Conservation (phyloP, 2,329 filamentous ascomycete species). For the Pseudogymnoascus pannorum region DNA sequence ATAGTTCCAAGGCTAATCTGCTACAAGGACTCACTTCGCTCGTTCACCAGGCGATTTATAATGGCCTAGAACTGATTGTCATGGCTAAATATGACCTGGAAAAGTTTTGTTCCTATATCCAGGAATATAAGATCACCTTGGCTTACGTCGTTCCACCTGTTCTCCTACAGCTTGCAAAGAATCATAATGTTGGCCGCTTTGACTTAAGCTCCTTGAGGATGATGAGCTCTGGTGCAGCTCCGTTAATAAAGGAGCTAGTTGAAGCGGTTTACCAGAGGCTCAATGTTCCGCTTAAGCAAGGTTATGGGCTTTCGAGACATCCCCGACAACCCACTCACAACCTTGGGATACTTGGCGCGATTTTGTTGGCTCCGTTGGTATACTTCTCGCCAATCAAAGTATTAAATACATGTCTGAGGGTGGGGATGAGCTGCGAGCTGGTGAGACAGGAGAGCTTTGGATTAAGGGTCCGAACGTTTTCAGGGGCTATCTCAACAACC, state of each 20-base stretch:
- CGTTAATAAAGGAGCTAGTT: constrained; percentile 69
- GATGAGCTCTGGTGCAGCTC: constrained; percentile 78
- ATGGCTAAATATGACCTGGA: constrained; percentile 73
- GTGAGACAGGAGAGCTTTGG: constrained; percentile 14
- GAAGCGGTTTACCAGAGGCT: constrained; percentile 64
- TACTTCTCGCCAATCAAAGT: not conserved
- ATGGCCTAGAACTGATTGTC: constrained; percentile 59
- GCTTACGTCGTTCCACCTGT: constrained; percentile 76
- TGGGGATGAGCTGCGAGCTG: not conserved
- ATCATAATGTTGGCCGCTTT: constrained; percentile 67
- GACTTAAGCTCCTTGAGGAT: constrained; percentile 70
- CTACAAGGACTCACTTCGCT: constrained; percentile 55
- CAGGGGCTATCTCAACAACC: constrained; percentile 32
- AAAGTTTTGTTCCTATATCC: constrained; percentile 65
- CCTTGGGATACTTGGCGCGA: constrained; percentile 52
- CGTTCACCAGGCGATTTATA: constrained; percentile 57
- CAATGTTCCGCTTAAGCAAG: constrained; percentile 74
- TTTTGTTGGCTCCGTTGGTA: not conserved
- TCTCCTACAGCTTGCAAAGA: constrained; percentile 68
- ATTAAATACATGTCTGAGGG: not conserved
- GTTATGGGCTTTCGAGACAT: constrained; percentile 83
- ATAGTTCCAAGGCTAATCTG: constrained; percentile 13
- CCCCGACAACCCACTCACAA: constrained; percentile 66
- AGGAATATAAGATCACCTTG: constrained; percentile 65
- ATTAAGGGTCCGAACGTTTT: constrained; percentile 28